Evolutionary conservation across 176 grass and related monocot genomes (phyloP), one percentile per base, ranked within the genome.

Genomic region (Eragrostis nindensis): DNA sequence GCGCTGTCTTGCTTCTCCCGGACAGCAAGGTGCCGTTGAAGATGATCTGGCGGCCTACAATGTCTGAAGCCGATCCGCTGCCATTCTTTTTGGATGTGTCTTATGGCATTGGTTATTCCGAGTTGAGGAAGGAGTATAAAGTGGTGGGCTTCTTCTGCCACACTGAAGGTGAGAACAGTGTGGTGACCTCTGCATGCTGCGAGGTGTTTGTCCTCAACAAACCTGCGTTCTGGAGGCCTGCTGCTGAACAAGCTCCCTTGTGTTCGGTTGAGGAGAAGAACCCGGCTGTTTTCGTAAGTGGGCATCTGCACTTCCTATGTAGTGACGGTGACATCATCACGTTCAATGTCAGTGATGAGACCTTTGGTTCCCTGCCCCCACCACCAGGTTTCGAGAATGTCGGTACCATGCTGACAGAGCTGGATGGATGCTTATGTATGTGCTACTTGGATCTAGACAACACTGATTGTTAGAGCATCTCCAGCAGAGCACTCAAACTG

Each of bases 61-160:
- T 63, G 2, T 5, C 17, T 19, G 3, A 73, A 12, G 11, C 47
- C 17, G 14, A 29, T 8, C 27, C 16, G 1, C 6, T 7, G 0
- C 60, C 46, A 2, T 25, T 21, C 70, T 83, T 54, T 32, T 15
- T 4, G 0, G 6, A 65, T 1, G 80, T 66, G n/a, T 73, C 80
- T 16, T 83, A 74, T 17, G 71, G 81, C 38, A 62, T 83, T 75
- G 71, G 71, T 56, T 83, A 83, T 38, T 83, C 70, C 36, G 12
- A 18, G 27, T 19, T 21, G 4, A 74, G 60, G 32, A 74, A 64
- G 16, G 59, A 65, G 22, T 52, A 30, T 32, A 83, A 83, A 36
- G 62, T 68, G 4, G 71, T 83, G 38, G 38, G 25, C n/a, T 46
- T 83, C 49, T 76, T 76, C 24, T 44, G 18, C 49, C 0, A 36